These are phyloP conservation scores for Scleroderma bovista DNA, from an alignment of 768 basidiomycete genomes.

Conservation along the genomic window DNA sequence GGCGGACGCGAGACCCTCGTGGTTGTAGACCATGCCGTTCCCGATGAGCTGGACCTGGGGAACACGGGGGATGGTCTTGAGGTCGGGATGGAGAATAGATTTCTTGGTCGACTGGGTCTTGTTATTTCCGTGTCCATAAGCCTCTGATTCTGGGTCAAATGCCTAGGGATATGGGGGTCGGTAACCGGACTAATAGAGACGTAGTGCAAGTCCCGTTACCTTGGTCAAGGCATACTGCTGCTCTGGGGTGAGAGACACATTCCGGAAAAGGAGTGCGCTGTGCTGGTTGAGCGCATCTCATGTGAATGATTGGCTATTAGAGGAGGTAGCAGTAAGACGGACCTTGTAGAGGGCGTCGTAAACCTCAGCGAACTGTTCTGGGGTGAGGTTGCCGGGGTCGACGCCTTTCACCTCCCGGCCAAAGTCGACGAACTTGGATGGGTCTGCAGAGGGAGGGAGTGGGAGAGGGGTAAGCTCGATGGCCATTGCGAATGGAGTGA, in stretches of 20 bases:
- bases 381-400: constrained; percentile 55
- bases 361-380: constrained; percentile 62
- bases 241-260: constrained; percentile 65
- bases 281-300: constrained; percentile 40
- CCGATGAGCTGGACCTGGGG: constrained; percentile 93
- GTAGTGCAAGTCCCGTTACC: too few relatives aligned
- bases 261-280: constrained; percentile 67
- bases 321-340: background rate
- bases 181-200: constrained; percentile 3
- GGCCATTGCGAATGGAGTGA: constrained; percentile 43
- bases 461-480: constrained; percentile 64
- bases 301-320: too few relatives aligned
- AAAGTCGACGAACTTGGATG: constrained; percentile 61
- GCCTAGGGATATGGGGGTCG: constrained; percentile 41
- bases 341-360: constrained; percentile 76
- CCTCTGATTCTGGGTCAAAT: constrained; percentile 59
- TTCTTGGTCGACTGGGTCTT: constrained; percentile 69
- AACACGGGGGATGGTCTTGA: constrained; percentile 85
- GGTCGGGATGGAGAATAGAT: constrained; percentile 83
- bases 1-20: constrained; percentile 75
- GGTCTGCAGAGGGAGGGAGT: constrained; percentile 66
- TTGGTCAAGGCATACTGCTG: constrained; percentile 84
- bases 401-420: constrained; percentile 75
- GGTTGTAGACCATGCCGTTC: constrained; percentile 73
- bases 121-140: constrained; percentile 86